Evolutionary conservation across 306 rosid genomes (phyloP).

Genomic region (Glycine soja): DNA sequence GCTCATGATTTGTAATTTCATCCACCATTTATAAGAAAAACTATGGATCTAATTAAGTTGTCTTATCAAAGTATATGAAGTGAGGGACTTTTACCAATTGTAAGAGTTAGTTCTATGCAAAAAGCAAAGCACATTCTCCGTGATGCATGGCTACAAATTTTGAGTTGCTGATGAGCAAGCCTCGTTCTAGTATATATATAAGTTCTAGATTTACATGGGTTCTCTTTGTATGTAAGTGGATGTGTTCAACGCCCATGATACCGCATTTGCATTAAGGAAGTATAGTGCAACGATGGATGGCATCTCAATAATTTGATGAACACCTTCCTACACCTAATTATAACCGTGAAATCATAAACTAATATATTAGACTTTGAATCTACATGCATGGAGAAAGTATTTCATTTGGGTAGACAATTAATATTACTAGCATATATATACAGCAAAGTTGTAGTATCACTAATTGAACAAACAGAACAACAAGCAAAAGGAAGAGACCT

Average conservation of each 20-base stretch:
- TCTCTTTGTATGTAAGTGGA: too few relatives aligned
- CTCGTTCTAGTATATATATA: too few relatives aligned
- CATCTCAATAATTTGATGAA: neutral
- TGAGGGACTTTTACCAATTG: too few relatives aligned
- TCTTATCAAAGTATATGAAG: too few relatives aligned
- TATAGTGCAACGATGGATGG: neutral
- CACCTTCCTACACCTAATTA: neutral
- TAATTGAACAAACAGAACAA: neutral
- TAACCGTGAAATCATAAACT: neutral
- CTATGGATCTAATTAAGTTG: too few relatives aligned
- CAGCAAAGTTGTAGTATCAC: neutral
- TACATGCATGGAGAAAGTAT: neutral
- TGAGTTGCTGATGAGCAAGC: too few relatives aligned
- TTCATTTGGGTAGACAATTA: neutral
- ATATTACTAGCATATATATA: neutral
- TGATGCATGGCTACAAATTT: too few relatives aligned
- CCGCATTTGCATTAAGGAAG: neutral
- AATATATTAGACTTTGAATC: too few relatives aligned
- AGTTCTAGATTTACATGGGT: neutral
- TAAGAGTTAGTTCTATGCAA: too few relatives aligned
- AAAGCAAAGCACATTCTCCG: too few relatives aligned
- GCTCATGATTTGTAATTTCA: too few relatives aligned
- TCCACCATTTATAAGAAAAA: too few relatives aligned
- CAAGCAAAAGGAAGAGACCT: neutral
- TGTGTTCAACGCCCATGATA: neutral